phyloP scores from a whole-genome alignment of 169 alveolate species.

The Perkinsus marinus region DNA sequence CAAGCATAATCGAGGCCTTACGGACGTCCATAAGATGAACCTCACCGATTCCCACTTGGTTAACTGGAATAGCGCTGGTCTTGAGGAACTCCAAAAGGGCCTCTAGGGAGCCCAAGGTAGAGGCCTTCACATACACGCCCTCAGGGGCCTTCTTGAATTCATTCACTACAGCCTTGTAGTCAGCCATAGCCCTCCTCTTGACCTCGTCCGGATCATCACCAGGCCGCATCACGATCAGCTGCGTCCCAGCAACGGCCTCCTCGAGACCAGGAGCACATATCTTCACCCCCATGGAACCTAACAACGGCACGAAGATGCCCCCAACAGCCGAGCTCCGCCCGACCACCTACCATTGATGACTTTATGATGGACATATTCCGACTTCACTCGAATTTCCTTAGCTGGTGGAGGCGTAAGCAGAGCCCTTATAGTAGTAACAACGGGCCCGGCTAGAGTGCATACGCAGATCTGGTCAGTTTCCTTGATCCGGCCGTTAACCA shows the following conservation, averaged over 20 bases:
- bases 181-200: not conserved
- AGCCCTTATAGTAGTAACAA: constrained; percentile 89
- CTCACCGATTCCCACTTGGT: constrained; percentile 88
- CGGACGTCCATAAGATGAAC: constrained; percentile 93
- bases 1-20: constrained; percentile 83
- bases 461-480: constrained; percentile 89
- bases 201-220: constrained; percentile 52
- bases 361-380: constrained; percentile 86
- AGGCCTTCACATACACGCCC: constrained; percentile 97
- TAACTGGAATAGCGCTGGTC: constrained; percentile 64
- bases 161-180: not conserved
- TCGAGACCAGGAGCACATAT: constrained; percentile 89
- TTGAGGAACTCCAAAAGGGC: constrained; percentile 89
- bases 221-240: constrained; percentile 66
- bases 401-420: constrained; percentile 95
- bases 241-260: constrained; percentile 91
- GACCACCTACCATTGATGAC: constrained; percentile 80
- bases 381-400: constrained; percentile 96
- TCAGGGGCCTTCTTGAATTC: constrained; percentile 2
- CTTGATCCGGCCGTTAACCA: constrained; percentile 82
- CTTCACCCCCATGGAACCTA: constrained; percentile 76
- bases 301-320: constrained; percentile 46
- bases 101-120: constrained; percentile 96
- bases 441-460: constrained; percentile 93
- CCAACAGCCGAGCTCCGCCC: constrained; percentile 73